Percentiles rank a stretch among this genome's conserved stretches.
Conservation (phyloP, 192 early-diverging fungal species). For the Backusella liffmaniae region DNA sequence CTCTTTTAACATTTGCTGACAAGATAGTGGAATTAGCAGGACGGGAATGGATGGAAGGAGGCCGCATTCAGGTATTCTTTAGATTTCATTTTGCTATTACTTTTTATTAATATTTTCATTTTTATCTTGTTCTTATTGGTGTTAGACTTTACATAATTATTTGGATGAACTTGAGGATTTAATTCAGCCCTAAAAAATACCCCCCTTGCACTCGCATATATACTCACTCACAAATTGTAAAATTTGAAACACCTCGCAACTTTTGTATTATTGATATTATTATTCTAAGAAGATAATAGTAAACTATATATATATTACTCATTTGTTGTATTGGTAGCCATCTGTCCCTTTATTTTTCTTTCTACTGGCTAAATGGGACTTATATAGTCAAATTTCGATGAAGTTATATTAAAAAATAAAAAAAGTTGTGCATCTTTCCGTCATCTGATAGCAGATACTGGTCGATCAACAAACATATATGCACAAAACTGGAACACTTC, state of each 20-base stretch:
- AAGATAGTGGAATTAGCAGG: constrained; percentile 34
- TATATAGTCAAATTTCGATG: too few species aligned
- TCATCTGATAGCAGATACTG: neutral
- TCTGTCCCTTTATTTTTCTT: neutral
- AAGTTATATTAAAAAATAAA: too few species aligned
- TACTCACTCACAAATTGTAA: neutral
- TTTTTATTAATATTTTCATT: neutral
- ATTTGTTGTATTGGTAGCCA: neutral
- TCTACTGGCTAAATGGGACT: neutral
- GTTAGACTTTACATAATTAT: neutral
- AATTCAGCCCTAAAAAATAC: neutral
- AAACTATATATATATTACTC: neutral
- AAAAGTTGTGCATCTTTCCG: neutral
- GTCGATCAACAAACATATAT: neutral
- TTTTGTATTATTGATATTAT: neutral
- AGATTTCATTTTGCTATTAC: neutral
- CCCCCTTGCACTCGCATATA: neutral
- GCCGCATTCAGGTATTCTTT: constrained; percentile 26
- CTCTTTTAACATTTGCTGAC: constrained; percentile 29
- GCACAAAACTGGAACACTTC: neutral
- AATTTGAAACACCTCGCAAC: neutral
- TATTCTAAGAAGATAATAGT: neutral
- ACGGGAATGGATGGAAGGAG: constrained; percentile 23
- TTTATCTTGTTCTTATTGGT: neutral
- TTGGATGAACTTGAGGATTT: constrained; percentile 4